A percentile compares a stretch with the other conserved stretches of the same genome.
phyloP scores from a whole-genome alignment of 768 basidiomycete genomes.

The Pleurotus tuoliensis region DNA sequence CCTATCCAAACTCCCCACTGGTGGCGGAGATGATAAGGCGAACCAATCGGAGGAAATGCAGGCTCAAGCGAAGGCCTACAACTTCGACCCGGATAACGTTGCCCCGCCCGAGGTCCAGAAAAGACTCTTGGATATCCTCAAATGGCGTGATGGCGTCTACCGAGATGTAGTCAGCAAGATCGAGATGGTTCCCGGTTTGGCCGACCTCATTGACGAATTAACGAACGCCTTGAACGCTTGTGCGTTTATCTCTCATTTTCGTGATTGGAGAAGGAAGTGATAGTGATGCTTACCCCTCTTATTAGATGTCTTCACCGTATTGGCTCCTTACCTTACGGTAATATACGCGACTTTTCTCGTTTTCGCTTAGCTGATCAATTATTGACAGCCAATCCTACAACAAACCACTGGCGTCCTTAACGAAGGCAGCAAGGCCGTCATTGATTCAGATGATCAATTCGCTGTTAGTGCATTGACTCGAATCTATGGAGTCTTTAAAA shows the following conservation, averaged over 20 bases:
- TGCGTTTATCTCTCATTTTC: slow-evolving; percentile 21
- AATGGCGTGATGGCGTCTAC: slow-evolving; percentile 62
- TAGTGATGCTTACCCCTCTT: slow-evolving; percentile 1
- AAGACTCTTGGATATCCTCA: slow-evolving; percentile 50
- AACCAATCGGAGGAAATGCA: slow-evolving; percentile 54
- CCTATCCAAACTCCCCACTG: slow-evolving; percentile 45
- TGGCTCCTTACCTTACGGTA: slow-evolving; percentile 64
- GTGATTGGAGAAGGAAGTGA: not conserved
- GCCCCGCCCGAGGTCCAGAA: slow-evolving; percentile 62
- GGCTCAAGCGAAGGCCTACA: slow-evolving; percentile 51
- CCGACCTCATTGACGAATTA: slow-evolving; percentile 53
- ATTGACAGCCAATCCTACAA: slow-evolving; percentile 52
- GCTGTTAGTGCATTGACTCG: slow-evolving; percentile 30
- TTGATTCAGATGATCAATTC: slow-evolving; percentile 67
- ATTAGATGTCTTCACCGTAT: slow-evolving; percentile 58
- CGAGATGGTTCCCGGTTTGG: slow-evolving; percentile 63
- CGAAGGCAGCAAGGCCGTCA: slow-evolving; percentile 65
- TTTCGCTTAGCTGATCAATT: not conserved
- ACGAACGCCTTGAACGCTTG: slow-evolving; percentile 67
- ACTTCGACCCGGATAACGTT: slow-evolving; percentile 59
- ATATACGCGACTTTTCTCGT: slow-evolving; percentile 9
- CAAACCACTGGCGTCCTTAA: slow-evolving; percentile 54
- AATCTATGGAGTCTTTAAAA: not conserved
- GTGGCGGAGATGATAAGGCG: slow-evolving; percentile 49
- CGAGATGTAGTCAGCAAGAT: slow-evolving; percentile 50